phyloP scores from a whole-genome alignment of 305 asterid species.

The Rubia peregrina region DNA sequence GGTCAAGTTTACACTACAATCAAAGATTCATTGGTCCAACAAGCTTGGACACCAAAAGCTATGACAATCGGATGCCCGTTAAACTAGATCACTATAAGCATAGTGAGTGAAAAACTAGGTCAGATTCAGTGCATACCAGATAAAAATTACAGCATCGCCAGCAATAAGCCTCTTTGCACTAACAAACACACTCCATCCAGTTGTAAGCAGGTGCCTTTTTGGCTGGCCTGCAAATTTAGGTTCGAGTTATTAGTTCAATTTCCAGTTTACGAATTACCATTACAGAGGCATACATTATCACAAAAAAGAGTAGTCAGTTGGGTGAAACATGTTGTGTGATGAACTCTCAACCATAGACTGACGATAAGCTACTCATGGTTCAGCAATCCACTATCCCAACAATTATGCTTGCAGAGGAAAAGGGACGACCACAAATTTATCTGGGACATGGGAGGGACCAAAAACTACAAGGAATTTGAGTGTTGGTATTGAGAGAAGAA shows the following conservation, averaged over 20 bases:
- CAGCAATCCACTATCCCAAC: neutral
- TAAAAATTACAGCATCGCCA: constrained; percentile 92
- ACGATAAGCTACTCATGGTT: neutral
- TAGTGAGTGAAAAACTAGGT: neutral
- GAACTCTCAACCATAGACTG: neutral
- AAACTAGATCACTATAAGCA: neutral
- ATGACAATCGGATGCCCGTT: too few relatives aligned
- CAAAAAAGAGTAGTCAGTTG: neutral
- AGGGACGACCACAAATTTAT: neutral
- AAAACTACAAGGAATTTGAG: neutral
- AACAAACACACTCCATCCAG: constrained; percentile 97
- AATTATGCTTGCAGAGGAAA: neutral
- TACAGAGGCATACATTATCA: neutral
- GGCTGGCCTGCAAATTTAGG: constrained; percentile 70
- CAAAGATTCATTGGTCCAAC: neutral
- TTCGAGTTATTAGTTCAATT: neutral
- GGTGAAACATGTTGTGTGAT: neutral
- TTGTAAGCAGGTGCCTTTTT: constrained; percentile 91
- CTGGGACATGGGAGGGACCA: neutral
- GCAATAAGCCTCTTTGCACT: constrained; percentile 93
- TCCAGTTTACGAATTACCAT: neutral
- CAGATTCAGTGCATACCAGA: constrained; percentile 47
- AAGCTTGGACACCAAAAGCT: too few relatives aligned
- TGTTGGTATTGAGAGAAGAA: neutral
- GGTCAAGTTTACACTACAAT: neutral